Evolutionary conservation across 2,329 filamentous ascomycete genomes (phyloP), one percentile per base, ranked within the genome.

Genomic region (Bimuria novae-zelandiae): DNA sequence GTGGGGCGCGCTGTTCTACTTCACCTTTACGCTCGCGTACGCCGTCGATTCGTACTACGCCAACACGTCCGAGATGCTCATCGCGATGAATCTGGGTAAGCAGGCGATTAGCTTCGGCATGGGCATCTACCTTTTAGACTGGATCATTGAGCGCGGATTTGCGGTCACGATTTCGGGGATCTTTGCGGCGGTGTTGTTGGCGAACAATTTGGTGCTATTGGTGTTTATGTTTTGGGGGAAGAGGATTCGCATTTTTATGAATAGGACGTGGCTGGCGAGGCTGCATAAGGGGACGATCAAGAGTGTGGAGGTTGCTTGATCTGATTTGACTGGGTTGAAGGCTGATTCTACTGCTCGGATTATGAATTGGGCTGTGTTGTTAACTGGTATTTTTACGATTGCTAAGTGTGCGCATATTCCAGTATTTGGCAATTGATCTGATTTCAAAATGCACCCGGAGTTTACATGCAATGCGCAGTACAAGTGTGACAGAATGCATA

Each of bases 61-160:
- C 29, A 83, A 85, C 58, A 81, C 82, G n/a, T 80, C 79, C 21
- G 83, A 86, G 70, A 85, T 85, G 83, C 76, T 86, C 10, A 85
- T 75, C 43, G 71, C 71, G 7, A 74, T 74, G 70, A 69, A 69
- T 35, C 64, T 70, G 23, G 70, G 71, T 29, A 75, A 74, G 50
- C 70, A 72, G 46, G 63, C 69, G 10, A 74, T 74, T 33, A 63
- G 54, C 25, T 75, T 74, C 36, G 72, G 66, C 12, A 69, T 69
- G 66, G 65, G 69, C 7, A 61, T 72, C 21, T 71, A 72, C 42
- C 55, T 74, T 37, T 62, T 74, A 14, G 69, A 73, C 27, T 74
- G 71, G 71, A 69, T 74, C 16, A 23, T 63, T 23, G 49, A 65
- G 41, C 44, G 58, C 23, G 71, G 72, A 4, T 74, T 71, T 37